Base-by-base conservation (phyloP, 305 asterid species). In the Lippia alba region DNA sequence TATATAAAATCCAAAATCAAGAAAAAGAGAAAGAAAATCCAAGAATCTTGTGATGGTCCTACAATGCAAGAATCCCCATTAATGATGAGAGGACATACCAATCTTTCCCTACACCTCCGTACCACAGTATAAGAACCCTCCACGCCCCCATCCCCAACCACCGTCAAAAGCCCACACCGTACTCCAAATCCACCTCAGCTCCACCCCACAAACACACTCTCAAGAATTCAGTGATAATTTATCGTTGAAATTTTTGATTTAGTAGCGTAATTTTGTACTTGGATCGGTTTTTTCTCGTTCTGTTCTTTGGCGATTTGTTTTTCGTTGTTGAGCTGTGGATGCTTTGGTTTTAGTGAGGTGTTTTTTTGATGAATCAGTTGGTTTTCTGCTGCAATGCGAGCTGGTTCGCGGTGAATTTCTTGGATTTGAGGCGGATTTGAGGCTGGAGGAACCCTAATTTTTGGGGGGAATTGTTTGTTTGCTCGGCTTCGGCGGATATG, bases 141-240 rank as follows among this genome's bases (percentile, higher is more conserved):
- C 49, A 44, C 12, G 30, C 45, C 58, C 76, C 73, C 79, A 58
- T 56, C 53, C 79, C 61, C 72, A 53, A 63, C 66, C 61, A 63
- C 61, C 80, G 74, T 69, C 72, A 60, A 65, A 78, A 78, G 67
- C 56, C 81, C 69, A 44, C 68, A 78, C 66, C 63, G 73, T 69
- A 74, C 76, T 78, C 72, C 18, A 72, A 78, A 62, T 78, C 82
- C 85, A 78, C 83, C 85, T 78, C 82, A 72, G 82, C 80, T 72
- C 74, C 70, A 69, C 77, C 71, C 82, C 30, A 51, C 63, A 73
- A 73, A 63, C 68, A 56, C 75, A 69, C 70, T 74, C 32, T 78
- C 11, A 15, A 41, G 8, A 7, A 17, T 18, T 20, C 19, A 17
- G 32, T 17, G 18, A 30, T 20, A 51, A 14, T 5, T n/a, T 20